Evolutionary conservation across 1,139 yeast genomes (phyloP).

Genomic region (Suhomyces choctaworum): DNA sequence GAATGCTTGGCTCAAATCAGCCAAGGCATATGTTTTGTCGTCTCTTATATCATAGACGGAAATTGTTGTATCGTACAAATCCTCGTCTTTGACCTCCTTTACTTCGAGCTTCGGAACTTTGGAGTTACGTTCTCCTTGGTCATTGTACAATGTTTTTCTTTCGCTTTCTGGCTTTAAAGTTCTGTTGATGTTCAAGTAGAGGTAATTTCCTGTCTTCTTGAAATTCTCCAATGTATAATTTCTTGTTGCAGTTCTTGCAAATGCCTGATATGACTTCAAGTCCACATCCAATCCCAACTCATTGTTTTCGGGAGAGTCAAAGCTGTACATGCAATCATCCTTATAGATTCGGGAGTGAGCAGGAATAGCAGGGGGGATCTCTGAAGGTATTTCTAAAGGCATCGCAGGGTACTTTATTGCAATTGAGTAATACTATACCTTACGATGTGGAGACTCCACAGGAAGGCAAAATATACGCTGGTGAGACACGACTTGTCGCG

Average conservation of each 20-base stretch:
- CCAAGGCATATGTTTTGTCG: constrained; percentile 24
- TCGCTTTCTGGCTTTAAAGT: constrained; percentile 40
- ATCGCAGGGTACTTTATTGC: too few relatives aligned
- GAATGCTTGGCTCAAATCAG: constrained; percentile 24
- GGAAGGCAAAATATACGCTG: not conserved
- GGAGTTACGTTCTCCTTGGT: constrained; percentile 38
- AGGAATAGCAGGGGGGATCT: constrained; percentile 22
- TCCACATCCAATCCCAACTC: constrained; percentile 71
- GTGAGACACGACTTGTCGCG: too few relatives aligned
- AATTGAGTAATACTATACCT: too few relatives aligned
- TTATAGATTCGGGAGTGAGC: constrained; percentile 52
- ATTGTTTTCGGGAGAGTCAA: constrained; percentile 67
- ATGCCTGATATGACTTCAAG: constrained; percentile 63
- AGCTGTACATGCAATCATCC: constrained; percentile 82
- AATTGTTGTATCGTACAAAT: constrained; percentile 55
- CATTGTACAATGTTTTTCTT: constrained; percentile 19
- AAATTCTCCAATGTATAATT: constrained; percentile 59
- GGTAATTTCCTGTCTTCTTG: constrained; percentile 49
- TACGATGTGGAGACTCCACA: not conserved
- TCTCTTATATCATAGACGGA: constrained; percentile 44
- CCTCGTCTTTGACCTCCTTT: constrained; percentile 67
- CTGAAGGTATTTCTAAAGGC: constrained; percentile 23
- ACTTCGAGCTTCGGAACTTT: constrained; percentile 77
- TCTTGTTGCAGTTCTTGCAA: constrained; percentile 46
- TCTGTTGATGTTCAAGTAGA: constrained; percentile 59